Evolutionary conservation across 2,329 filamentous ascomycete species (phyloP).

Genomic region (Botrytis aclada): DNA sequence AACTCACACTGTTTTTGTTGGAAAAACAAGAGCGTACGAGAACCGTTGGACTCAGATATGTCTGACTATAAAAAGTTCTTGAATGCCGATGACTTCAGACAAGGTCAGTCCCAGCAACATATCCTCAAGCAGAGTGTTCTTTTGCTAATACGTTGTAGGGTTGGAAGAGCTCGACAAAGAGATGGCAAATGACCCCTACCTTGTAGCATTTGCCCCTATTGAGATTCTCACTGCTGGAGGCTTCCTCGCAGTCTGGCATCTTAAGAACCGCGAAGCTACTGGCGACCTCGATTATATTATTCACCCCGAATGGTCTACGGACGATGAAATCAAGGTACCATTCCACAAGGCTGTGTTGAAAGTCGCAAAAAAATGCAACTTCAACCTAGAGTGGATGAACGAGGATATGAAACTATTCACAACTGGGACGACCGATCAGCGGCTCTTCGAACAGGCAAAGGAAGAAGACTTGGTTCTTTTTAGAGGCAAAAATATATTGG

Average conservation of each 20-base stretch:
- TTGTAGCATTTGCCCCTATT: slow-evolving; percentile 1
- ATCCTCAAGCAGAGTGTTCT: no score
- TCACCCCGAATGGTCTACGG: not conserved
- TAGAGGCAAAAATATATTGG: not conserved
- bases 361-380: not conserved
- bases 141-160: not conserved
- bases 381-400: not conserved
- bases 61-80: not conserved
- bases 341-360: not conserved
- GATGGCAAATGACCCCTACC: not conserved
- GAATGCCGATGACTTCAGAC: not conserved
- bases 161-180: slow-evolving; percentile 8
- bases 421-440: not conserved
- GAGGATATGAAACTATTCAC: not conserved
- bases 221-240: slow-evolving; percentile 5
- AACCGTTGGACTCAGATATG: not conserved
- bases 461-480: not conserved
- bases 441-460: not conserved
- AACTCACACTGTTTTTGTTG: no score
- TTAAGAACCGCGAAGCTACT: not conserved
- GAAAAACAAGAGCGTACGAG: no score
- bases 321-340: not conserved
- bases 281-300: slow-evolving; percentile 7
- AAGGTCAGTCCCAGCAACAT: not conserved
- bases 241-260: slow-evolving; percentile 1